Base-by-base conservation (phyloP, 2,329 filamentous ascomycete genomes). In the Aspergillus brunneoviolaceus region DNA sequence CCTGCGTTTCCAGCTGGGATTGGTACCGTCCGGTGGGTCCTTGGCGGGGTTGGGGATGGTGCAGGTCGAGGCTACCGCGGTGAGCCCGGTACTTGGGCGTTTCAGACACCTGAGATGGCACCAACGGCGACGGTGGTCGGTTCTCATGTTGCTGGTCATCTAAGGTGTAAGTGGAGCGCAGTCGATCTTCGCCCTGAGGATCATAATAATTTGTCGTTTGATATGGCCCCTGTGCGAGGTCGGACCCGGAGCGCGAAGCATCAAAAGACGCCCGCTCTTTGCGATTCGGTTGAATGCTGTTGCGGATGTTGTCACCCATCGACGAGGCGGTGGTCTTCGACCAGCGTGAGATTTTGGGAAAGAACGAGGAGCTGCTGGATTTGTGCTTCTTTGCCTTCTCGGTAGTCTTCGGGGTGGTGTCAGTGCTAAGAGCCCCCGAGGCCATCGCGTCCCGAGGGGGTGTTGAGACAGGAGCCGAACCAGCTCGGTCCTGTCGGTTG, bases 261-360 rank as follows among this genome's bases (percentile, higher is more conserved):
- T 85, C 75, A 65, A 84, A 83, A 77, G 87, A 75, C 76, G 87
- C 77, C 80, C 88, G 74, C 81, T 87, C 77, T 80, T 87, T 78
- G 51, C 82, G 81, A 49, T 81, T 82, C 29, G 73, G 71, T 57
- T 80, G 78, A 50, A 76, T 74, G 68, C 87, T 91, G 69, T 85
- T 86, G 47, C 89, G 86, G 74, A 93, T 89, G 47, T 89, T 89
- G 67, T 89, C 89, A 49, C 91, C 88, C 49, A 92, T 87, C 62
- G 92, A 96, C 0, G 92, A 96, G 4, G 93, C 86, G 0, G 95
- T 99, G 2, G 94, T 98, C 78, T 96, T 95, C 0, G 94, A 98
- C 95, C 95, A 99, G 49, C 95, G 87, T 5, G 95, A 98, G 63
- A 96, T 93, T 80, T 96, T 97, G 25, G 93, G 92, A 63, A 96